phyloP scores from a whole-genome alignment of 2,329 filamentous ascomycete species.

The Lizonia empirigonia region DNA sequence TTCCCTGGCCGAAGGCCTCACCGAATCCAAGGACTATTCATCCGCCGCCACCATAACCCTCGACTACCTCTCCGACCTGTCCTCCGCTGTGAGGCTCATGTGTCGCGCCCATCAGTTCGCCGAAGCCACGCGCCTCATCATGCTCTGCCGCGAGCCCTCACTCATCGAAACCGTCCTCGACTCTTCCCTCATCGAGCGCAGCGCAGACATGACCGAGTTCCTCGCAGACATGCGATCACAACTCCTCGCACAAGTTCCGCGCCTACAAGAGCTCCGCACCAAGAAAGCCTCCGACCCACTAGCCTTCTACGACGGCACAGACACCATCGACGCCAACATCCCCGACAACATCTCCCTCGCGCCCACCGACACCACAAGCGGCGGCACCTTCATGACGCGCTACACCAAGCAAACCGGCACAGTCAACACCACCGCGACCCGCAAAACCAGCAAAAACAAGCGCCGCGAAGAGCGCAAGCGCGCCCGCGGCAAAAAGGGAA shows the following conservation, averaged over 20 bases:
- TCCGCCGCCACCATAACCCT: constrained; percentile 79
- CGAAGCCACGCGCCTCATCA: constrained; percentile 81
- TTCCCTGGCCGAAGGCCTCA: constrained; percentile 76
- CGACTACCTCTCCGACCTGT: constrained; percentile 77
- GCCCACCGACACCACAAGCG: constrained; percentile 80
- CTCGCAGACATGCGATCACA: constrained; percentile 92
- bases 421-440: constrained; percentile 72
- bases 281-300: constrained; percentile 85
- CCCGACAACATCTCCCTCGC: constrained; percentile 94
- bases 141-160: constrained; percentile 63
- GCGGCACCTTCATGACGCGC: constrained; percentile 83
- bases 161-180: constrained; percentile 76
- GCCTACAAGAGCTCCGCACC: constrained; percentile 78
- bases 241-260: constrained; percentile 81
- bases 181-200: constrained; percentile 76
- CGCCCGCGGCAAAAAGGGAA: constrained; percentile 92
- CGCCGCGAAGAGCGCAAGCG: constrained; percentile 92
- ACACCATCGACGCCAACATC: constrained; percentile 62
- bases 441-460: constrained; percentile 86
- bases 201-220: constrained; percentile 84
- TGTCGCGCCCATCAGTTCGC: constrained; percentile 88
- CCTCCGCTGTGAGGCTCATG: constrained; percentile 73
- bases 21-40: constrained; percentile 82
- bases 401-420: constrained; percentile 83
- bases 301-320: constrained; percentile 79